These are phyloP conservation scores for Leptomonas pyrrhocoris DNA, from an alignment of 208 protist species.

Conservation along the genomic window DNA sequence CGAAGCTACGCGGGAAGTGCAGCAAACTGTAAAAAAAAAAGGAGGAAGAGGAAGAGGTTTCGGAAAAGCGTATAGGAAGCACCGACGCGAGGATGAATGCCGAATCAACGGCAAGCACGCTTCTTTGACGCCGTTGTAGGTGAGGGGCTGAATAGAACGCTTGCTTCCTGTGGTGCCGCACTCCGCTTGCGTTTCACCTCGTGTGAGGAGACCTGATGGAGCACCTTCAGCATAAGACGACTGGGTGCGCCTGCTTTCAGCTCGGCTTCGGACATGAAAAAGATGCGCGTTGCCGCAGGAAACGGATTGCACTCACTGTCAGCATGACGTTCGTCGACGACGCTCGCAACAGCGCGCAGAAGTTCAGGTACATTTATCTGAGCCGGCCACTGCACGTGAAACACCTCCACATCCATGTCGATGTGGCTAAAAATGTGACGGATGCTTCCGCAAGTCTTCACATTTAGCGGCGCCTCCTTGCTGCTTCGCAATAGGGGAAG, in stretches of 20 bases:
- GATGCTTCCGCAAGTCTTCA: constrained; percentile 38
- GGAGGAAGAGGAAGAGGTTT: neutral
- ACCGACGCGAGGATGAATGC: no score
- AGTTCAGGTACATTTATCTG: constrained; percentile 10
- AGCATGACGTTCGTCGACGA: constrained; percentile 12
- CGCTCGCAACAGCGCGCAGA: constrained; percentile 9
- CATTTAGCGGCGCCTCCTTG: neutral
- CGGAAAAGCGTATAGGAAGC: neutral
- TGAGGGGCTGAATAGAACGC: no score
- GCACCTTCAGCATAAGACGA: constrained; percentile 67
- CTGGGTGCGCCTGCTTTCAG: constrained; percentile 50
- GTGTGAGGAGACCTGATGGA: constrained; percentile 23
- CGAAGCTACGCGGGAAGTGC: neutral
- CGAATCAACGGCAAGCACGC: neutral
- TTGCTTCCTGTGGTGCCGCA: neutral
- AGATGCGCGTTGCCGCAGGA: constrained; percentile 33
- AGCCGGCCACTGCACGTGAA: constrained; percentile 50
- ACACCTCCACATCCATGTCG: constrained; percentile 72
- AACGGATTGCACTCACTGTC: neutral
- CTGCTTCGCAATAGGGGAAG: neutral
- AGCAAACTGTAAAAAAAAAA: neutral
- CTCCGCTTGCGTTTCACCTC: constrained; percentile 1
- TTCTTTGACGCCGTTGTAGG: neutral
- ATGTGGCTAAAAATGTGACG: constrained; percentile 88
- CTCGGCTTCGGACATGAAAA: constrained; percentile 56